Evolutionary conservation across 352 stramenopile species (phyloP).

Genomic region (Salisapilia sapeloensis): DNA sequence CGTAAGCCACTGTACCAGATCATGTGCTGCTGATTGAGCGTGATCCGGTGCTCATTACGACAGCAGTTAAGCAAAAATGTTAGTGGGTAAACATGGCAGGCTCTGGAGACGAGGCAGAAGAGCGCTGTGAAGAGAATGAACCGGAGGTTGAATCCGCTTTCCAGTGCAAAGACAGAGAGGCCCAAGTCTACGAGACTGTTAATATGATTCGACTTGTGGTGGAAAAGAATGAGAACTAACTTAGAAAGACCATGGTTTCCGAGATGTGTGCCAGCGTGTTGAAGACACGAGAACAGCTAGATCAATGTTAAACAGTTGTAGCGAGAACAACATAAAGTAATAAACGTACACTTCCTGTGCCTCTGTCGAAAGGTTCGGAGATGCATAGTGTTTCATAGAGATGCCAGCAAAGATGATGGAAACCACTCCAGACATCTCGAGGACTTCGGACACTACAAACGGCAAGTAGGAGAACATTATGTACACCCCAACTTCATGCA

Average conservation of each 20-base stretch:
- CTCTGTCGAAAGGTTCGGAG: constrained; percentile 70
- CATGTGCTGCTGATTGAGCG: constrained; percentile 86
- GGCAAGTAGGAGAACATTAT: constrained; percentile 78
- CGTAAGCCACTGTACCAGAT: constrained; percentile 90
- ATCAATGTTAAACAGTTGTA: neutral
- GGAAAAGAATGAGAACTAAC: constrained; percentile 13
- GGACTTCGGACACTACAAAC: constrained; percentile 51
- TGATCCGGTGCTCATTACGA: constrained; percentile 40
- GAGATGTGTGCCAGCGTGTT: constrained; percentile 83
- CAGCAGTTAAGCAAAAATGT: constrained; percentile 47
- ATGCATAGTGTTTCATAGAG: constrained; percentile 81
- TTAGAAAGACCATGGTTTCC: constrained; percentile 88
- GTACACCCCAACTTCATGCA: constrained; percentile 82
- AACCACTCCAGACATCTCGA: constrained; percentile 84
- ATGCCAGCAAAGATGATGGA: constrained; percentile 89
- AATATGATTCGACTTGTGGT: neutral
- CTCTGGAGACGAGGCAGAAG: constrained; percentile 72
- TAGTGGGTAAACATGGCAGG: constrained; percentile 81
- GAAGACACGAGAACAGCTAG: constrained; percentile 75
- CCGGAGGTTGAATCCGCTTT: constrained; percentile 51
- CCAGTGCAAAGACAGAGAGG: constrained; percentile 76
- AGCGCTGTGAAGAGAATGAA: constrained; percentile 80
- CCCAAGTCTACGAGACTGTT: constrained; percentile 56
- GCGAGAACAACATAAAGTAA: neutral
- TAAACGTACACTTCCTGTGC: constrained; percentile 56